A percentile compares a stretch with the other conserved stretches of the same genome.
Evolutionary conservation across 129 eudicot genomes (phyloP).

Genomic region (Saposhnikovia divaricata): DNA sequence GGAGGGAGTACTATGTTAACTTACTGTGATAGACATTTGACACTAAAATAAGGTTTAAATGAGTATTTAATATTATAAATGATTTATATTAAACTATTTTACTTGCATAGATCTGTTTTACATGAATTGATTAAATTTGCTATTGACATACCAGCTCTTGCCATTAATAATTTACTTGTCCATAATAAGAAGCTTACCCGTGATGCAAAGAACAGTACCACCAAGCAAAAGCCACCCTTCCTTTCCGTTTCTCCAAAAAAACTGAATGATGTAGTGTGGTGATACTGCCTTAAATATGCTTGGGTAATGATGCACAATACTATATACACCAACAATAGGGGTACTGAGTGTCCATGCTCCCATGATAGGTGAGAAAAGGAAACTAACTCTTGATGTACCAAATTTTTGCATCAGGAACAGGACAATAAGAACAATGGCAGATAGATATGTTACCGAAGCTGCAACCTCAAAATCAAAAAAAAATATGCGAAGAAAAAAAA

Average conservation of each 20-base stretch:
- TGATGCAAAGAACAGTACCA: conserved; percentile 59
- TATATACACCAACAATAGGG: conserved; percentile 51
- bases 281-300: conserved; percentile 56
- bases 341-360: conserved; percentile 50
- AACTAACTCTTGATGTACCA: conserved; percentile 66
- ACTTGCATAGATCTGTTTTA: no score
- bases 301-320: conserved; percentile 40
- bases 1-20: no score
- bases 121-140: no score
- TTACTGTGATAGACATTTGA: no score
- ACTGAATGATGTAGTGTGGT: conserved; percentile 44
- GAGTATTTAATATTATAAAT: no score
- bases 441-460: conserved; percentile 50
- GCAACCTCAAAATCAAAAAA: conserved; percentile 14
- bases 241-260: conserved; percentile 41
- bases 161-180: no score
- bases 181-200: conserved; percentile 33
- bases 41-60: no score
- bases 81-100: no score
- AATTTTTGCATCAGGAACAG: conserved; percentile 52
- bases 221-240: conserved; percentile 59
- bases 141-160: no score
- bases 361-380: conserved; percentile 73
- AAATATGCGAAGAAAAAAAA: no score
- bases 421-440: conserved; percentile 44